Base-by-base conservation (phyloP, 345 rosid species). In the Lepidium aucheri region DNA sequence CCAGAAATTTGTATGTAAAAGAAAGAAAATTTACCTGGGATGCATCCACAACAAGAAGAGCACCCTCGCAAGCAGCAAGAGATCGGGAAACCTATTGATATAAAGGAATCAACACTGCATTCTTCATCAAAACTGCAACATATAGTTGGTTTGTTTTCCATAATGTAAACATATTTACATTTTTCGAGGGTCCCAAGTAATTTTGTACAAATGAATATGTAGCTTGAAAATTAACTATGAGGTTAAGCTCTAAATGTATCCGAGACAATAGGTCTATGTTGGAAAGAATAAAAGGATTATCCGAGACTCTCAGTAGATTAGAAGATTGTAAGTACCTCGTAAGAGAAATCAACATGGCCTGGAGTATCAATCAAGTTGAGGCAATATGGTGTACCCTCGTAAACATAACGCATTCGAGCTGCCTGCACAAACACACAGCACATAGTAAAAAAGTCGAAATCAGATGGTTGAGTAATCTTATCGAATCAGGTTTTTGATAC, bases 11-110 rank as follows among this genome's bases (percentile, higher is more conserved):
- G 41, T 47, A 38, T 40, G 30, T 16, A 53, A 39, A 14, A 16
- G 33, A 28, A 51, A 14, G 18, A 66, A 59, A 46, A 53, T 26
- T 76, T 38, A 94, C 99, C 97, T 94, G 99, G 28, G 99, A 90
- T 74, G 99, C 96, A 81, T 94, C 99, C 64, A 94, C 97, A 63
- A 94, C 97, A 67, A 94, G 94, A 61, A 94, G 96, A 66, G 99
- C 99, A 75, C 99, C 99, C 85, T 94, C 99, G 50, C 99, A 94
- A 14, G 97, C 99, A 63, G 99, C 99, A 78, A 94, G 97, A 45
- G 99, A 94, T 70, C 99, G 89, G 33, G 99, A 94, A 65, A 94
- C 99, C 98, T 92, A 68, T 33, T 22, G 17, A 53, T 17, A 52
- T 18, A 61, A 54, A 8, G 10, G 22, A 39, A 50, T 12, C 0